phyloP scores from a whole-genome alignment of 495 filamentous ascomycete genomes.

The Podospora appendiculata region DNA sequence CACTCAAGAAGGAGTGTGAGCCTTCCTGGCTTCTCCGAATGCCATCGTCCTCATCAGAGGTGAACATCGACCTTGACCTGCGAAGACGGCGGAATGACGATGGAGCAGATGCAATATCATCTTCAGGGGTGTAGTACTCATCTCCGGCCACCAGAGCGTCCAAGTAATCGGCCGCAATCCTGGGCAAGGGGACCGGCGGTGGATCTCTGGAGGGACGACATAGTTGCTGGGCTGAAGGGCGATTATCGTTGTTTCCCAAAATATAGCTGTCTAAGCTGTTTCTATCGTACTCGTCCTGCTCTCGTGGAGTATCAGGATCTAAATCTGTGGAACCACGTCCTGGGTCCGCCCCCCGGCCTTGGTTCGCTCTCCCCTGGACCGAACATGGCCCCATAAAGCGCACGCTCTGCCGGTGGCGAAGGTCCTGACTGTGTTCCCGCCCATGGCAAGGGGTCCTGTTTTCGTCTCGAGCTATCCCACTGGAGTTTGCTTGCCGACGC shows the following conservation, averaged over 20 bases:
- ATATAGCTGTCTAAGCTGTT: conserved; percentile 3
- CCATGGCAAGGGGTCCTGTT: background rate
- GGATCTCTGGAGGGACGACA: conserved; percentile 8
- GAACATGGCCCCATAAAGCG: conserved; percentile 43
- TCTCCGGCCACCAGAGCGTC: conserved; percentile 28
- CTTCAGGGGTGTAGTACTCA: conserved; percentile 48
- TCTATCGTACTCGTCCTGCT: conserved; percentile 1
- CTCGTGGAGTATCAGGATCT: background rate
- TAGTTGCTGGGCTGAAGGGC: background rate
- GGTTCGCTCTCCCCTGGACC: conserved; percentile 12
- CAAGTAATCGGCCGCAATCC: conserved; percentile 22
- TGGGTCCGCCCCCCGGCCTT: background rate
- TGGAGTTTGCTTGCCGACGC: conserved; percentile 3
- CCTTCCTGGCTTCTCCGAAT: conserved; percentile 5
- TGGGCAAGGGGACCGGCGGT: conserved; percentile 10
- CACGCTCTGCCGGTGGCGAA: conserved; percentile 43
- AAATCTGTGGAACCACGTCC: background rate
- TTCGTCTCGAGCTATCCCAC: background rate
- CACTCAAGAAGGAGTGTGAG: background rate
- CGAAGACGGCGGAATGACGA: conserved; percentile 71
- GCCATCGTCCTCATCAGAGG: conserved; percentile 32
- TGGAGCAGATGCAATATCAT: conserved; percentile 54
- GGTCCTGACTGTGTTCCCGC: conserved; percentile 7
- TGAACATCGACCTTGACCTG: conserved; percentile 67
- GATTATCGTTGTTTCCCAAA: background rate